Evolutionary conservation across 768 basidiomycete genomes (phyloP).

Genomic region (Mycena amicta): DNA sequence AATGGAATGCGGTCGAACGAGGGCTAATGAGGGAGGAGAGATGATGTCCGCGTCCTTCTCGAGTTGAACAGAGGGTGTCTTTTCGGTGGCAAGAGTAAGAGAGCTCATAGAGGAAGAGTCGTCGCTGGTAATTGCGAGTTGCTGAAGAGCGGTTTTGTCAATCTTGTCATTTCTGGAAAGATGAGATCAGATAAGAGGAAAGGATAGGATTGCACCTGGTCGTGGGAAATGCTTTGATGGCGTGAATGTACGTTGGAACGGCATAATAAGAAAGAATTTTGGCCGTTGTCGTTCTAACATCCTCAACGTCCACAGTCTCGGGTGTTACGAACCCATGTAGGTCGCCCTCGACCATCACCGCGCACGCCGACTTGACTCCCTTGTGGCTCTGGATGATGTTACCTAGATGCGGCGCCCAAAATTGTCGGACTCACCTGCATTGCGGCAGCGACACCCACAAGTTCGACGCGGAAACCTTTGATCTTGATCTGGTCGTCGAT

Average conservation of each 20-base stretch:
- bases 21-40: not conserved
- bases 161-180: constrained; percentile 50
- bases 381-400: constrained; percentile 37
- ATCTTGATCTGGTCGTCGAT: constrained; percentile 69
- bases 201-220: constrained; percentile 42
- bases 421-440: constrained; percentile 48
- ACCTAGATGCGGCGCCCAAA: constrained; percentile 6
- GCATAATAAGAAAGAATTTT: constrained; percentile 63
- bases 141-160: constrained; percentile 48
- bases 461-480: constrained; percentile 67
- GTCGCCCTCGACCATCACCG: constrained; percentile 52
- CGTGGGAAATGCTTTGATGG: constrained; percentile 51
- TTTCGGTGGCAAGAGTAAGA: constrained; percentile 5
- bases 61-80: not conserved
- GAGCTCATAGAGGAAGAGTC: constrained; percentile 16
- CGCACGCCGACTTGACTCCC: constrained; percentile 48
- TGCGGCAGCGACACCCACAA: constrained; percentile 62
- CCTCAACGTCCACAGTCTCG: constrained; percentile 33
- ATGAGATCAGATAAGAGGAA: constrained; percentile 1
- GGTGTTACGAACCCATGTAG: constrained; percentile 62
- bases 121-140: constrained; percentile 27
- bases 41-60: constrained; percentile 8
- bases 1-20: constrained; percentile 11
- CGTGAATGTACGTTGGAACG: constrained; percentile 49
- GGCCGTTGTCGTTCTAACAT: constrained; percentile 47